Percentiles rank a stretch among this genome's conserved stretches.
These are phyloP conservation scores for Penicillium olsonii DNA, from an alignment of 2,329 filamentous ascomycete species.

Conservation along the genomic window DNA sequence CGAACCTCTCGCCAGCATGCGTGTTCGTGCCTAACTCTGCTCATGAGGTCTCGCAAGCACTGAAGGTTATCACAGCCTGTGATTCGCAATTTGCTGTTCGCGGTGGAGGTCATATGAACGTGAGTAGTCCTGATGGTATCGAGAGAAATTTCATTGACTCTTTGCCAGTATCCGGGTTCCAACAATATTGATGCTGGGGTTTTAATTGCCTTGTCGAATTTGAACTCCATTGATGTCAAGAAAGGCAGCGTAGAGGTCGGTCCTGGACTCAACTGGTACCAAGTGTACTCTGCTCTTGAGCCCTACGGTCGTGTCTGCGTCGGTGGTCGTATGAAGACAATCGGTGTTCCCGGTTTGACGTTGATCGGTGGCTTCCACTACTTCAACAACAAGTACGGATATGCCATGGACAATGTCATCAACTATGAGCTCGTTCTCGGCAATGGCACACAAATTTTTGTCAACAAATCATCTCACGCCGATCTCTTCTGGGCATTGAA, in stretches of 20 bases:
- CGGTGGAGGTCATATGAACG: constrained; percentile 54
- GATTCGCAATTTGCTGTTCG: constrained; percentile 55
- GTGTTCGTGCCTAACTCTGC: constrained; percentile 32
- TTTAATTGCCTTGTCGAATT: constrained; percentile 26
- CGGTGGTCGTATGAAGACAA: constrained; percentile 36
- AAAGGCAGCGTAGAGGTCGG: constrained; percentile 27
- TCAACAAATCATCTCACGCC: constrained; percentile 18
- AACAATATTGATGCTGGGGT: constrained; percentile 37
- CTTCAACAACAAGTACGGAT: constrained; percentile 35
- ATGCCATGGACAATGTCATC: constrained; percentile 35
- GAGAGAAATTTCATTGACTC: background rate
- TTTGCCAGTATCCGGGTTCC: constrained; percentile 25
- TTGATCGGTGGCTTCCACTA: constrained; percentile 39
- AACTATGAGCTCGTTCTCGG: constrained; percentile 37
- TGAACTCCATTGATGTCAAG: constrained; percentile 26
- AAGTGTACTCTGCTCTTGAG: constrained; percentile 31
- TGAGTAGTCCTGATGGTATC: constrained; percentile 1
- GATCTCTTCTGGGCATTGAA: constrained; percentile 42
- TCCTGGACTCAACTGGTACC: constrained; percentile 31
- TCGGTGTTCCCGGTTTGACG: constrained; percentile 39
- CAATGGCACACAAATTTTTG: constrained; percentile 31
- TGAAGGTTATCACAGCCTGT: constrained; percentile 26
- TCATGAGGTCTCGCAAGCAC: constrained; percentile 25
- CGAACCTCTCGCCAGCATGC: constrained; percentile 29
- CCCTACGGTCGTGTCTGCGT: constrained; percentile 26